Base-by-base conservation (phyloP, 2,329 filamentous ascomycete genomes). In the Chaetomiaceae sp. region DNA sequence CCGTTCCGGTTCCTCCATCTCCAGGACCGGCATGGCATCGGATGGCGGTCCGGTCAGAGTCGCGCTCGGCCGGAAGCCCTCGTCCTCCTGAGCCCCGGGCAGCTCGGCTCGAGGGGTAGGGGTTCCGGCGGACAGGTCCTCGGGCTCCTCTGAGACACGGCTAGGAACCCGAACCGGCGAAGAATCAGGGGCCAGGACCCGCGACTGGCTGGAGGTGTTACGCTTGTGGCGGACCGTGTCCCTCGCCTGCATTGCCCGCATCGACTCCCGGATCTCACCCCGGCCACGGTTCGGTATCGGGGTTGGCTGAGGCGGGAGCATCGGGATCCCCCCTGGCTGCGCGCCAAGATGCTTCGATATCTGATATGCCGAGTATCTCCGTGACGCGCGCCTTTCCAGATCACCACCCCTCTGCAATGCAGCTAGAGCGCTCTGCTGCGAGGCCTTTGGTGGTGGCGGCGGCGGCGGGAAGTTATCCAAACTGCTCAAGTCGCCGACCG, bases 321-420 rank as follows among this genome's bases (percentile, higher is more conserved):
- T 88, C 6, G 91, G 90, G 15, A 97, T 86, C 19, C 89, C 90
- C 69, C 85, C 91, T 15, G 88, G 81, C 36, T 87, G 85, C 15
- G 84, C 81, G 11, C 92, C 92, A 2, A 97, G 76, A 64, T 96
- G 91, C 67, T 96, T 97, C 42, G 90, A 89, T 62, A 99, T 95
- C 66, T 99, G 94, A 68, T 97, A 99, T 49, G 91, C 88, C 2
- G 94, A 97, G 68, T 97, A 99, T 65, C 94, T 80, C 61, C 92
- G 81, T 14, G 94, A 99, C 1, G 94, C 94, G 67, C 94, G 82
- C 66, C 94, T 83, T 71, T 99, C 94, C 46, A 99, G 75, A 61
- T 96, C 91, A 19, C 92, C 92, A 31, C 91, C 91, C 69, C 91
- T 84, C 71, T 97, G 94, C 60, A 99, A 72, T 47, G 91, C 91